phyloP scores from a whole-genome alignment of 2,329 filamentous ascomycete species.

The Plenodomus biglobosus region DNA sequence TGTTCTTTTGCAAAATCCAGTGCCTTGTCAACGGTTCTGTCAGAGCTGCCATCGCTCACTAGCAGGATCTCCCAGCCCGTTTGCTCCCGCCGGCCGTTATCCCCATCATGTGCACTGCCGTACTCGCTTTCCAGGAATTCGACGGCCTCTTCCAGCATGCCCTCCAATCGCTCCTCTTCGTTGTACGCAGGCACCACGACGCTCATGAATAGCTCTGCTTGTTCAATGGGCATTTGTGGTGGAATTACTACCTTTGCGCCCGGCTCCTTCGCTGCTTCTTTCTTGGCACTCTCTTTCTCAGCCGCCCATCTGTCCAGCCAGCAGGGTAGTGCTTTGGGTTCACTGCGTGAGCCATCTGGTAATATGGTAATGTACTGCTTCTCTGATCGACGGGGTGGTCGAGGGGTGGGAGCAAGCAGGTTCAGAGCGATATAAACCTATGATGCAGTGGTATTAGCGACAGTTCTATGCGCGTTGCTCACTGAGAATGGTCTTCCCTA shows the following conservation, averaged over 20 bases:
- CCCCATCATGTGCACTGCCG: slow-evolving; percentile 52
- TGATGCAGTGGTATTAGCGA: slow-evolving; percentile 2
- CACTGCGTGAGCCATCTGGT: slow-evolving; percentile 61
- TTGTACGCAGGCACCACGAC: slow-evolving; percentile 96
- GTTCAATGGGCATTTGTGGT: slow-evolving; percentile 62
- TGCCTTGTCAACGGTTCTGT: slow-evolving; percentile 77
- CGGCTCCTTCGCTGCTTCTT: slow-evolving; percentile 28
- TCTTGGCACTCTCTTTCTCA: slow-evolving; percentile 54
- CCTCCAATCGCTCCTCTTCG: slow-evolving; percentile 78
- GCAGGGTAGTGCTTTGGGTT: slow-evolving; percentile 68
- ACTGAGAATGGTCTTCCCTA: slow-evolving; percentile 6
- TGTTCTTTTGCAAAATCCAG: slow-evolving; percentile 77
- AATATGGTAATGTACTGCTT: slow-evolving; percentile 80
- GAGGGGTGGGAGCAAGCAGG: slow-evolving; percentile 78
- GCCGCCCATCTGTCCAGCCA: slow-evolving; percentile 79
- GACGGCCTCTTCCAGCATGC: slow-evolving; percentile 88
- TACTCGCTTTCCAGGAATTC: slow-evolving; percentile 79
- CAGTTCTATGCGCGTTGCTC: neutral
- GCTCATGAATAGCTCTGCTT: slow-evolving; percentile 80
- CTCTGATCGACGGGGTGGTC: slow-evolving; percentile 72
- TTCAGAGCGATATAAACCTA: slow-evolving; percentile 70
- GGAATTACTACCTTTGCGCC: slow-evolving; percentile 25
- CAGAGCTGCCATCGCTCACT: slow-evolving; percentile 85
- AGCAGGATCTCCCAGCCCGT: slow-evolving; percentile 89
- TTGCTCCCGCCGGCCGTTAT: slow-evolving; percentile 69